Evolutionary conservation across 192 early-diverging fungal genomes (phyloP), one percentile per base, ranked within the genome.

Genomic region (Polychytrium aggregatum): DNA sequence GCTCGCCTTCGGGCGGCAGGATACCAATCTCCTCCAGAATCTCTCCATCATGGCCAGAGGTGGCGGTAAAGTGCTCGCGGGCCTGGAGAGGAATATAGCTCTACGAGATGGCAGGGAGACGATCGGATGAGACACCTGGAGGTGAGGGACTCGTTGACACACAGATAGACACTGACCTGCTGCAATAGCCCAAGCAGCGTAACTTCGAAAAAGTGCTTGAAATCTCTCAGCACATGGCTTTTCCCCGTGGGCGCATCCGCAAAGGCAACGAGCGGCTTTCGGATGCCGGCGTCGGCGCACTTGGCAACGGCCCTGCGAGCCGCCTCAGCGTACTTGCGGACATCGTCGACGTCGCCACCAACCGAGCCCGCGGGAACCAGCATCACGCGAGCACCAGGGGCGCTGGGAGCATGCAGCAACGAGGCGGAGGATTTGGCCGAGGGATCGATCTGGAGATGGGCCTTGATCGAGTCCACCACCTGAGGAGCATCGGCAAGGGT

Each of bases 41-140:
- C 55, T 77, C 74, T n/a, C n/a, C n/a, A n/a, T n/a, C 0, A 64
- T 56, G n/a, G 56, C 55, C 48, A 33, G 27, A 17, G 41, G 52
- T 26, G 35, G 43, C 26, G 28, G 13, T 18, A 42, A 69, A 55
- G 55, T 86, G 80, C 60, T 87, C 83, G 44, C 86, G 82, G 33
- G 84, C 84, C 59, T 86, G 83, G 30, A 91, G 71, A 18, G 86
- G 84, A 27, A 82, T 80, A 52, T 86, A 91, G 41, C 68, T 69
- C 20, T 81, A 78, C 4, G 78, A 77, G 22, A 91, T n/a, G n/a
- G n/a, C n/a, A n/a, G n/a, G n/a, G n/a, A n/a, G n/a, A n/a, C n/a
- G n/a, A n/a, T n/a, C n/a, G n/a, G n/a, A n/a, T n/a, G n/a, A n/a
- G n/a, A n/a, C n/a, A n/a, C n/a, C n/a, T 26, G 35, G 43, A 16